phyloP scores from a whole-genome alignment of 306 rosid species.

The Ormosia emarginata region DNA sequence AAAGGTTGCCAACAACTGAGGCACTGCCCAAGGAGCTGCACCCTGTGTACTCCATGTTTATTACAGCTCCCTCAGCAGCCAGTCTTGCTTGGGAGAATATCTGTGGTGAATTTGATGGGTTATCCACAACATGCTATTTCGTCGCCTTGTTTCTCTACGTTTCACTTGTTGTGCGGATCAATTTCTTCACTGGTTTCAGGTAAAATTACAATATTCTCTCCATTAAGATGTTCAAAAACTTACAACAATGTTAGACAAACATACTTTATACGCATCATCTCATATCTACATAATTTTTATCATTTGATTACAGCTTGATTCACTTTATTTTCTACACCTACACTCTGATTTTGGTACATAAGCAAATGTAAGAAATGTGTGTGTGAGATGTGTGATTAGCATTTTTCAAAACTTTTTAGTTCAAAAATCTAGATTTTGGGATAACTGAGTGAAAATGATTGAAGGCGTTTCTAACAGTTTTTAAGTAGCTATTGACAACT shows the following conservation, averaged over 20 bases:
- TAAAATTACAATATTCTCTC: conserved; percentile 16
- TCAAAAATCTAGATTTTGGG: background rate
- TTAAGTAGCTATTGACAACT: background rate
- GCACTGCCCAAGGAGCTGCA: conserved; percentile 81
- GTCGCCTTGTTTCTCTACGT: conserved; percentile 74
- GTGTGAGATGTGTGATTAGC: too few species aligned
- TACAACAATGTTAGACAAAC: too few species aligned
- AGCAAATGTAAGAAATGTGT: too few species aligned
- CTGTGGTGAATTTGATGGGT: conserved; percentile 63
- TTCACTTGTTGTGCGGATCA: conserved; percentile 68
- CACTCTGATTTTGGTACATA: too few species aligned
- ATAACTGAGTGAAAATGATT: background rate
- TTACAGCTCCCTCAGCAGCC: conserved; percentile 86
- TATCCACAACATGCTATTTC: conserved; percentile 77
- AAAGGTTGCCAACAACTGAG: conserved; percentile 84
- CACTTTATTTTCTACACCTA: too few species aligned
- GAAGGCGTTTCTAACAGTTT: background rate
- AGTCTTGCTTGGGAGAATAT: conserved; percentile 73
- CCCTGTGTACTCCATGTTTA: conserved; percentile 90
- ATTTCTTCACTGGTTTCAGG: conserved; percentile 86
- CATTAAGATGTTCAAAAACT: background rate
- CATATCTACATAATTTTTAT: too few species aligned
- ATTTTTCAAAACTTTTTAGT: background rate
- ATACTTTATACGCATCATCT: too few species aligned
- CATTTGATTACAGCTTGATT: too few species aligned